Conservation (phyloP, 352 stramenopile species). For the Phytophthora sojae region DNA sequence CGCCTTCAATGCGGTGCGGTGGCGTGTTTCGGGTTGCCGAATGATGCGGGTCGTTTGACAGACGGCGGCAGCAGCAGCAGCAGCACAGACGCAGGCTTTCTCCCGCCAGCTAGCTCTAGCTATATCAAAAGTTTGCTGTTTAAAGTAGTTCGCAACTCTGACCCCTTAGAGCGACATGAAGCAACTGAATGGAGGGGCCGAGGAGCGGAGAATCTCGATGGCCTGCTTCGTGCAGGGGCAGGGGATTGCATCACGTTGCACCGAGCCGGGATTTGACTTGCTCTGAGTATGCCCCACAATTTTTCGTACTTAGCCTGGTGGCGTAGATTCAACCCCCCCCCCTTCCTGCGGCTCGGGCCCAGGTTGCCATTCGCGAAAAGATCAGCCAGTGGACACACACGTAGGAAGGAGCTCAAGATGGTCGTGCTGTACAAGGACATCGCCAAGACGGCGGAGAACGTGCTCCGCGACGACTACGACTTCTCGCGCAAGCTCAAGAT, state of each 20-base stretch:
- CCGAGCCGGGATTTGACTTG: constrained; percentile 10
- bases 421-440: constrained; percentile 90
- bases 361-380: constrained; percentile 68
- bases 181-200: neutral
- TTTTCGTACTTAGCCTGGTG: constrained; percentile 44
- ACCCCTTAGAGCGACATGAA: neutral
- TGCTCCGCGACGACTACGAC: constrained; percentile 91
- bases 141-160: neutral
- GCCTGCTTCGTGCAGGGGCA: constrained; percentile 12
- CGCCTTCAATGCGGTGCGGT: constrained; percentile 20
- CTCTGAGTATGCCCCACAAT: constrained; percentile 9
- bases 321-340: constrained; percentile 27
- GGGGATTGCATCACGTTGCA: too few relatives aligned
- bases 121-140: neutral
- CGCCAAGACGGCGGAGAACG: constrained; percentile 85
- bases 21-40: constrained; percentile 24
- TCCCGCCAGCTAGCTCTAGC: neutral
- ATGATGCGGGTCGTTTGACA: constrained; percentile 45
- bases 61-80: neutral
- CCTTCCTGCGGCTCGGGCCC: constrained; percentile 12
- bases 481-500: constrained; percentile 93
- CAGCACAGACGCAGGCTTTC: constrained; percentile 6
- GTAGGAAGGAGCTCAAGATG: constrained; percentile 30
- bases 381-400: constrained; percentile 36
- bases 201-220: neutral